A percentile compares a stretch with the other conserved stretches of the same genome.
Conservation (phyloP, 352 stramenopile genomes). For the Phytophthora pisi region DNA sequence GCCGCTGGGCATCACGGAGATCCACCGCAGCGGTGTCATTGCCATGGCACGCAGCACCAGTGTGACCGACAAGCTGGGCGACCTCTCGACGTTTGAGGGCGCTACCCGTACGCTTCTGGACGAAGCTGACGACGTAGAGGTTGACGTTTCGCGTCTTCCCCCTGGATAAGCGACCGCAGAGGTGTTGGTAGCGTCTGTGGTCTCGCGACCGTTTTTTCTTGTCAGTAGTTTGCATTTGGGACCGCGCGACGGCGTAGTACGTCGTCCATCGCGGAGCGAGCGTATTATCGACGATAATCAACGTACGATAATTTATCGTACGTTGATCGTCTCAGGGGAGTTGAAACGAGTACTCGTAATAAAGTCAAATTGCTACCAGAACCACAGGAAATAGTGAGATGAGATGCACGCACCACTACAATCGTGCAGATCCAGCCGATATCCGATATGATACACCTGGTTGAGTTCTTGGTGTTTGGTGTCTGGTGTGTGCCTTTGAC, state of each 20-base stretch:
- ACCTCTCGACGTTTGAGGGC: conserved; percentile 70
- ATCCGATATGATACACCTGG: too few species aligned
- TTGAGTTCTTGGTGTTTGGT: too few species aligned
- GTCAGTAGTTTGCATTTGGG: conserved; percentile 10
- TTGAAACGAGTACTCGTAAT: conserved; percentile 13
- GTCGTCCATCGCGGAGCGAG: not conserved
- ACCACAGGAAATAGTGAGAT: not conserved
- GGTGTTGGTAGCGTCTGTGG: conserved; percentile 12
- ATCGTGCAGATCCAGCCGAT: too few species aligned
- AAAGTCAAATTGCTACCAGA: conserved; percentile 18
- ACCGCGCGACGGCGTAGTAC: not conserved
- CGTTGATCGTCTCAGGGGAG: not conserved
- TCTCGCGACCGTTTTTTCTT: conserved; percentile 9
- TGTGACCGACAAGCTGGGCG: conserved; percentile 67
- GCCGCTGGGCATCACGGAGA: conserved; percentile 82
- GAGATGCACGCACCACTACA: too few species aligned
- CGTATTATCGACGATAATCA: too few species aligned
- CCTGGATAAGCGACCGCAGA: conserved; percentile 56
- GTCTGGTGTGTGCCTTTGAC: too few species aligned
- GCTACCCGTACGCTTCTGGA: conserved; percentile 77
- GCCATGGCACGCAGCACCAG: conserved; percentile 79
- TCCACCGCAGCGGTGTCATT: conserved; percentile 86
- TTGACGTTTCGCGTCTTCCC: conserved; percentile 72
- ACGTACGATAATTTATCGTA: too few species aligned
- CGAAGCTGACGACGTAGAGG: conserved; percentile 61